Base-by-base conservation (phyloP, 441 rosid species). In the Erodium texanum region DNA sequence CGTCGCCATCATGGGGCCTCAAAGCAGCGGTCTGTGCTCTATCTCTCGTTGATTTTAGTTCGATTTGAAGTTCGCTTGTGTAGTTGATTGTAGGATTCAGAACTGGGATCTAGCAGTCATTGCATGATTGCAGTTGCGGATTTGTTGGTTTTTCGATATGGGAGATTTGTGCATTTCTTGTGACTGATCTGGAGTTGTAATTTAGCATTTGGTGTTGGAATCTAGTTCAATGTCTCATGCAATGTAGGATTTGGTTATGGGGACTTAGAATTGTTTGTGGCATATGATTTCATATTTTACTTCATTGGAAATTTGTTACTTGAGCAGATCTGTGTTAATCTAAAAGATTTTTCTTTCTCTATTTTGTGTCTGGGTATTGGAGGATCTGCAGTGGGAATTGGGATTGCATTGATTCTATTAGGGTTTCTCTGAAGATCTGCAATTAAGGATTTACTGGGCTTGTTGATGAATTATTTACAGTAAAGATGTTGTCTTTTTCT, bases 1-100 rank as follows among this genome's bases (percentile, higher is more conserved):
- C 27, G 98, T 90, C 65, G 92, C 98, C 9, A 80, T 90, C 88
- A 87, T 93, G 96, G 97, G 99, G 58, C 97, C 99, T 15, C 97
- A 93, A 36, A 93, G 97, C 74, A 93, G 99, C 66, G 97, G 96
- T 93, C 78, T 62, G 78, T 67, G 0, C 64, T n/a, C 15, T 27
- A 24, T 6, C 65, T 66, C 19, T 20, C 24, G 61, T 24, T 32
- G 3, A 1, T 32, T 38, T 62, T 52, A 15, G 16, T 34, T 56
- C 62, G 19, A 56, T 11, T 56, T 56, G 24, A 10, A 20, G 19
- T 19, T 56, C 23, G 22, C 7, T 56, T 5, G 38, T 34, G 2
- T 34, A 34, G 38, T 34, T 56, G 24, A 18, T 34, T 34, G 9
- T 34, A 3, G 38, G 38, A 34, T 34, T 34, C 38, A 34, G 38